Conservation (phyloP, 345 rosid genomes). For the Syzygium jambos region DNA sequence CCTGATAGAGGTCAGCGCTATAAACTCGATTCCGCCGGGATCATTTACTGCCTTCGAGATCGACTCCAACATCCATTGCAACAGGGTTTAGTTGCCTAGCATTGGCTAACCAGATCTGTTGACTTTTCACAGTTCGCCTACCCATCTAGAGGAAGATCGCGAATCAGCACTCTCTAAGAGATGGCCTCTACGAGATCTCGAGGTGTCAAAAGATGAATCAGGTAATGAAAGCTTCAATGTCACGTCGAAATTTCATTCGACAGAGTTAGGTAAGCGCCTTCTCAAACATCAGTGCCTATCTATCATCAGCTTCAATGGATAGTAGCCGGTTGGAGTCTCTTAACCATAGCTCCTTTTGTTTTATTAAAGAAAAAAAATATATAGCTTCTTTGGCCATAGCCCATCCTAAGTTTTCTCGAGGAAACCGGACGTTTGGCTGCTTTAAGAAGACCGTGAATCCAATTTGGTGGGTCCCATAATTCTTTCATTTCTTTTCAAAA, state of each 20-base stretch:
- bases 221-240: neutral
- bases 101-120: neutral
- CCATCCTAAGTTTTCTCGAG: too few species aligned
- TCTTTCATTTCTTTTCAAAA: too few species aligned
- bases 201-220: neutral
- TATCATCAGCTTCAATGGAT: neutral
- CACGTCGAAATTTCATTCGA: neutral
- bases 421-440: too few species aligned
- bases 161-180: neutral
- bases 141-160: neutral
- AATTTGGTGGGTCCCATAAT: too few species aligned
- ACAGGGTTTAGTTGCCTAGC: neutral
- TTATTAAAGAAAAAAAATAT: too few species aligned
- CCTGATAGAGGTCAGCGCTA: neutral
- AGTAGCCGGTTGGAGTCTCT: too few species aligned
- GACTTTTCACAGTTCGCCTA: neutral
- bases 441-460: too few species aligned
- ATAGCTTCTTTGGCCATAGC: too few species aligned
- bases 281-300: neutral
- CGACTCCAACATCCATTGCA: neutral
- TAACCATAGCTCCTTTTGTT: too few species aligned
- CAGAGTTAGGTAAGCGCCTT: neutral
- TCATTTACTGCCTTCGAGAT: neutral
- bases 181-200: neutral
- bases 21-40: neutral